Evolutionary conservation across 2,329 filamentous ascomycete species (phyloP).

Genomic region (Fusarium sp.): DNA sequence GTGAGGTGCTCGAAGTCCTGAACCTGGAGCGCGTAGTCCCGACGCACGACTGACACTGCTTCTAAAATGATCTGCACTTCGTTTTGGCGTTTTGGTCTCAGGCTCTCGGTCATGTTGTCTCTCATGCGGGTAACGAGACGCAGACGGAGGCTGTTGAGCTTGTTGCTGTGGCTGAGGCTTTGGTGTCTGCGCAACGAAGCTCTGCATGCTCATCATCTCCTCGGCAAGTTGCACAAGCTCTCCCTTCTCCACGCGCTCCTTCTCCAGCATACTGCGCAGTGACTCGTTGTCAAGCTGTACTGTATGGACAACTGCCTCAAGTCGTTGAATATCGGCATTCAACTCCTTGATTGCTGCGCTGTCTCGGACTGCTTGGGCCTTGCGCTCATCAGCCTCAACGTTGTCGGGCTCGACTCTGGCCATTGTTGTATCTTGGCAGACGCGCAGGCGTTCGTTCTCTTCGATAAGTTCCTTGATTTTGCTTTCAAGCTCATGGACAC

Average conservation of each 20-base stretch:
- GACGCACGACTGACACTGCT: slow-evolving; percentile 64
- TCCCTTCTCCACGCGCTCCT: slow-evolving; percentile 83
- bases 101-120: slow-evolving; percentile 36
- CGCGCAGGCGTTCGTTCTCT: slow-evolving; percentile 79
- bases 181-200: slow-evolving; percentile 49
- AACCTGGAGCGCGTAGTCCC: slow-evolving; percentile 69
- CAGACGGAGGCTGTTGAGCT: slow-evolving; percentile 27
- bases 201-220: slow-evolving; percentile 81
- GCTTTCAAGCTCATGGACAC: slow-evolving; percentile 78
- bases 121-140: slow-evolving; percentile 36
- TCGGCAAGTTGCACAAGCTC: slow-evolving; percentile 84
- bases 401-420: slow-evolving; percentile 63
- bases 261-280: slow-evolving; percentile 72
- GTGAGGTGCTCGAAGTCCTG: slow-evolving; percentile 54
- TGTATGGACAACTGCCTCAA: slow-evolving; percentile 76
- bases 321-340: slow-evolving; percentile 77
- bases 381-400: slow-evolving; percentile 60
- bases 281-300: slow-evolving; percentile 75
- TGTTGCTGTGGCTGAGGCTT: slow-evolving; percentile 40
- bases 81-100: slow-evolving; percentile 48
- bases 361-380: slow-evolving; percentile 68
- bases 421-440: slow-evolving; percentile 72
- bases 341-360: slow-evolving; percentile 74
- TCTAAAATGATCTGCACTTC: slow-evolving; percentile 45
- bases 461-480: slow-evolving; percentile 74